These are phyloP conservation scores for Microbotryum lychnidis-dioicae DNA, from an alignment of 1,284 basidiomycete genomes.

Conservation along the genomic window DNA sequence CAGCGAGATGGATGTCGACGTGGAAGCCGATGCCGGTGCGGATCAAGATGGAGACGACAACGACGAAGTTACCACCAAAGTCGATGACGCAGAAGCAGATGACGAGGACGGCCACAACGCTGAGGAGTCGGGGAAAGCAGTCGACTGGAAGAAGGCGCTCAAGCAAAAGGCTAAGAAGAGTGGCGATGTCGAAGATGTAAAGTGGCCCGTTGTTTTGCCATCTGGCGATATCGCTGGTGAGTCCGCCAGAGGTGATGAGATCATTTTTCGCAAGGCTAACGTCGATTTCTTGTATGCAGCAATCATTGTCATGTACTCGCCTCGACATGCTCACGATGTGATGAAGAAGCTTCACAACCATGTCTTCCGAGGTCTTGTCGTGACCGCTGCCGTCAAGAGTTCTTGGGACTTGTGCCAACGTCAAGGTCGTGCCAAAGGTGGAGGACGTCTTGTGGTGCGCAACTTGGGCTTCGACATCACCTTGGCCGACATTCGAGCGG, in stretches of 20 bases:
- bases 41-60: constrained; percentile 43
- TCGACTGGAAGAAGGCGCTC: constrained; percentile 52
- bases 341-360: constrained; percentile 86
- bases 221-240: constrained; percentile 26
- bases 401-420: constrained; percentile 41
- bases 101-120: constrained; percentile 45
- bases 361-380: constrained; percentile 78
- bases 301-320: constrained; percentile 65
- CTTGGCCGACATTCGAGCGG: constrained; percentile 73
- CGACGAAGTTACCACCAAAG: neutral
- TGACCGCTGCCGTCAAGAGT: constrained; percentile 77
- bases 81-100: constrained; percentile 32
- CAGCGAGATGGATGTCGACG: constrained; percentile 26
- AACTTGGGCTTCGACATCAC: constrained; percentile 71
- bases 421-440: constrained; percentile 46
- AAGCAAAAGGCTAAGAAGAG: constrained; percentile 80
- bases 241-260: neutral
- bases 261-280: constrained; percentile 34
- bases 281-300: constrained; percentile 45
- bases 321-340: constrained; percentile 54
- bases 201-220: constrained; percentile 28
- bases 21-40: constrained; percentile 38
- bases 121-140: constrained; percentile 35
- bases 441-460: constrained; percentile 79
- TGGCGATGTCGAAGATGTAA: constrained; percentile 27